Evolutionary conservation across 148 eudicot genomes (phyloP).

Genomic region (Polygonum aviculare): DNA sequence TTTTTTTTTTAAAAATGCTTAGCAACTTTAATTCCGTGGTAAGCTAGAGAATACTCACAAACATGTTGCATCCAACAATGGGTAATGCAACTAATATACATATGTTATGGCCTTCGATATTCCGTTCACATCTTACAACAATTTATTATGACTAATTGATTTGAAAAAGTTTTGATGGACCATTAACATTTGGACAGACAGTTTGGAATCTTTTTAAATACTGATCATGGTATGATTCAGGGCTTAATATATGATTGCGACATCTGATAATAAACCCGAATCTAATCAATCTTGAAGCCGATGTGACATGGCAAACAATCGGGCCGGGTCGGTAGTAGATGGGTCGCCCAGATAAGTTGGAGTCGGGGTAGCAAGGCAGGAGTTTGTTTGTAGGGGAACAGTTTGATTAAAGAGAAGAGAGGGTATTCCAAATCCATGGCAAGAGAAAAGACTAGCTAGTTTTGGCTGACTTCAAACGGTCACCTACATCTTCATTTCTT

Average conservation of each 20-base stretch:
- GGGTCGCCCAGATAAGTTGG: background rate
- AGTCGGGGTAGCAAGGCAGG: background rate
- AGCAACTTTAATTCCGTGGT: too few species aligned
- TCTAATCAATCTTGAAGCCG: background rate
- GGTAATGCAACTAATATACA: too few species aligned
- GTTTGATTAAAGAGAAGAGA: background rate
- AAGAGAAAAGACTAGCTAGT: background rate
- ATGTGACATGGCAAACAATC: background rate
- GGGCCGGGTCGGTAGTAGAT: background rate
- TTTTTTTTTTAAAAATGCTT: too few species aligned
- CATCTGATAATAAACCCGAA: background rate
- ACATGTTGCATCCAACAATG: too few species aligned
- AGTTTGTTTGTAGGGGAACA: background rate
- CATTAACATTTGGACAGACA: background rate
- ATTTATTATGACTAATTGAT: background rate
- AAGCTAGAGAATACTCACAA: too few species aligned
- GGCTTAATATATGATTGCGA: background rate
- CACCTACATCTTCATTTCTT: background rate
- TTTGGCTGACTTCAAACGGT: background rate
- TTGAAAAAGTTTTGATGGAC: background rate
- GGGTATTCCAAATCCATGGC: conserved; percentile 9
- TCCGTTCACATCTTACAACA: background rate
- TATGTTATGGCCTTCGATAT: background rate
- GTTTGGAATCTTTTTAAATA: background rate
- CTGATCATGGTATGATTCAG: background rate